Percentiles rank a stretch among this genome's conserved stretches.
Conservation (phyloP, 2,329 filamentous ascomycete species). For the Curvularia lunata region DNA sequence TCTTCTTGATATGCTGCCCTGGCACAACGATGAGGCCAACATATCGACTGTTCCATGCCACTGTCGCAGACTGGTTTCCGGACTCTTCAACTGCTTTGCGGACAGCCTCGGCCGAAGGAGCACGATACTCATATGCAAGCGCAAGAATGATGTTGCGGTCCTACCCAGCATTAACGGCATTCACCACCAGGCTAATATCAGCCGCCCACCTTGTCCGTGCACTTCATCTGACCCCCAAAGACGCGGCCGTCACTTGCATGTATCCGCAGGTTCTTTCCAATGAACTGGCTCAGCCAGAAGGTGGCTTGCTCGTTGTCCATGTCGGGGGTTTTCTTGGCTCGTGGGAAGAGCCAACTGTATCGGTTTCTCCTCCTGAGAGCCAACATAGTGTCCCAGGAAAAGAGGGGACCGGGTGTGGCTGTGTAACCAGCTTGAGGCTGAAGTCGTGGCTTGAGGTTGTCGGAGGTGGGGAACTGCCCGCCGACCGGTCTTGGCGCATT, state of each 20-base stretch:
- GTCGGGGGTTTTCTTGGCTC: slow-evolving; percentile 18
- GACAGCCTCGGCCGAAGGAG: slow-evolving; percentile 61
- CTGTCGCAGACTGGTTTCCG: slow-evolving; percentile 55
- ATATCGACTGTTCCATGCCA: slow-evolving; percentile 83
- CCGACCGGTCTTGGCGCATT: slow-evolving; percentile 34
- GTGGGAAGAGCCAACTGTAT: slow-evolving; percentile 30
- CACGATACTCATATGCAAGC: slow-evolving; percentile 87
- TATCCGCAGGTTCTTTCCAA: slow-evolving; percentile 80
- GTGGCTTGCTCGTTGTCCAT: slow-evolving; percentile 63
- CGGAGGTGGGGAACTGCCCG: slow-evolving; percentile 3
- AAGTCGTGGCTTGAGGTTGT: slow-evolving; percentile 14
- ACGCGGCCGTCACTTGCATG: slow-evolving; percentile 82
- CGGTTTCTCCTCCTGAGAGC: slow-evolving; percentile 14
- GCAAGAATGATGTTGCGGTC: slow-evolving; percentile 87
- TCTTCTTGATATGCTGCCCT: slow-evolving; percentile 81
- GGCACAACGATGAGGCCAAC: slow-evolving; percentile 90
- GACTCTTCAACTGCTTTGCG: slow-evolving; percentile 42
- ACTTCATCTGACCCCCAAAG: slow-evolving; percentile 91
- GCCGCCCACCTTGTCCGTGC: slow-evolving; percentile 79
- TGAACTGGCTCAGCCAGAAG: slow-evolving; percentile 67
- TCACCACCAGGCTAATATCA: not conserved
- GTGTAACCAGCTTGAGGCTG: slow-evolving; percentile 16
- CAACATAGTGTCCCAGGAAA: slow-evolving; percentile 17
- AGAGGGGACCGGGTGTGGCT: slow-evolving; percentile 23
- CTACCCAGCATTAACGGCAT: slow-evolving; percentile 53